Conservation (phyloP, 192 early-diverging fungal genomes). For the Dissophora ornata region DNA sequence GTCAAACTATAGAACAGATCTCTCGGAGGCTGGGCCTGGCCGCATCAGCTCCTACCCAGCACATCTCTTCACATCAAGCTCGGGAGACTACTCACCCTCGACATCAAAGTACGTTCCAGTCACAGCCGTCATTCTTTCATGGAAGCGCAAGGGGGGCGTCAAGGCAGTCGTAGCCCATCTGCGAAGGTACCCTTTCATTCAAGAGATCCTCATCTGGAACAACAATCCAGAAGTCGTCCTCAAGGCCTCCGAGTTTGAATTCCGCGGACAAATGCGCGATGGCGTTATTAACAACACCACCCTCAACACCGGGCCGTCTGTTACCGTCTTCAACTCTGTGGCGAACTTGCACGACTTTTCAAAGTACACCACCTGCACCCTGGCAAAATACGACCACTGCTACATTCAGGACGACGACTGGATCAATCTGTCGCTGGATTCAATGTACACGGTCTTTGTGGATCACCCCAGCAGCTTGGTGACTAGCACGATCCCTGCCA, state of each 20-base stretch:
- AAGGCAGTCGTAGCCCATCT: constrained; percentile 56
- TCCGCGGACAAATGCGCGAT: neutral
- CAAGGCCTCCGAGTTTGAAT: constrained; percentile 24
- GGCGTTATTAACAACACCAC: neutral
- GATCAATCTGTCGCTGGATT: constrained; percentile 64
- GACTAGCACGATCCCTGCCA: constrained; percentile 60
- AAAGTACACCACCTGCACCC: constrained; percentile 64
- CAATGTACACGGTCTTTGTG: constrained; percentile 63
- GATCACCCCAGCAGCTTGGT: constrained; percentile 59
- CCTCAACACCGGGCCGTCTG: constrained; percentile 5
- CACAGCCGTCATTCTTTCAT: constrained; percentile 59
- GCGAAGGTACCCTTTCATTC: constrained; percentile 60
- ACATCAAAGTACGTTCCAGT: constrained; percentile 51
- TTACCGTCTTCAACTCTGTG: constrained; percentile 59
- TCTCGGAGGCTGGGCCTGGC: constrained; percentile 26
- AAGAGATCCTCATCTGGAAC: constrained; percentile 64
- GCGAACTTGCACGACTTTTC: constrained; percentile 64
- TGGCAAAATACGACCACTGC: constrained; percentile 64
- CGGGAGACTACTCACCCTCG: neutral
- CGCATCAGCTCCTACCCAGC: constrained; percentile 35
- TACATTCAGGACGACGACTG: constrained; percentile 71
- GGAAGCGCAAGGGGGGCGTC: constrained; percentile 56
- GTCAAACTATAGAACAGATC: constrained; percentile 44
- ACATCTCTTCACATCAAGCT: constrained; percentile 19
- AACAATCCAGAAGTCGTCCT: constrained; percentile 46